Conservation (phyloP, 441 rosid genomes). For the Aquilaria agallochum region DNA sequence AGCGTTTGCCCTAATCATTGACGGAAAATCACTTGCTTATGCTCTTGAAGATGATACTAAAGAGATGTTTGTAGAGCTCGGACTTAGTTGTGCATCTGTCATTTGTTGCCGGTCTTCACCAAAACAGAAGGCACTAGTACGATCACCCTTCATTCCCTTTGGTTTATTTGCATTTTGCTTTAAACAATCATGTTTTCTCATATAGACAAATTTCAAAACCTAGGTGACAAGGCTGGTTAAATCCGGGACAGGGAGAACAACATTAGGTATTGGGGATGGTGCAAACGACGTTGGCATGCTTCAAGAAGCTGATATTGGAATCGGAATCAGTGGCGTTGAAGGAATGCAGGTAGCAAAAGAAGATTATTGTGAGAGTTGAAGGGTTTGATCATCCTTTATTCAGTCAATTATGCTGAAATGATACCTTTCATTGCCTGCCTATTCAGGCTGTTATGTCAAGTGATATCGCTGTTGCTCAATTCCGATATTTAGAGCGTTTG, state of each 20-base stretch:
- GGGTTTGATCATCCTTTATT: constrained; percentile 2
- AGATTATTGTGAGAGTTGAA: constrained; percentile 4
- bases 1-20: constrained; percentile 67
- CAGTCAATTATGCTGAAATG: constrained; percentile 5
- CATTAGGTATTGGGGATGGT: constrained; percentile 74
- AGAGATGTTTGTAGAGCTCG: constrained; percentile 49
- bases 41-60: constrained; percentile 59
- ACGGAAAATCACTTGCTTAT: constrained; percentile 68
- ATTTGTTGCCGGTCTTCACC: constrained; percentile 83
- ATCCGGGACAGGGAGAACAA: constrained; percentile 51
- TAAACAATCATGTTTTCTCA: constrained; percentile 10
- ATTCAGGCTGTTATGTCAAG: constrained; percentile 79
- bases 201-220: constrained; percentile 13
- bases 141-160: constrained; percentile 12
- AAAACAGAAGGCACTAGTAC: constrained; percentile 74
- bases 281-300: constrained; percentile 87
- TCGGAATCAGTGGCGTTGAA: constrained; percentile 87
- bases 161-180: constrained; percentile 4
- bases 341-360: constrained; percentile 52
- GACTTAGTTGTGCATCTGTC: constrained; percentile 65
- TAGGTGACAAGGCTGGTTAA: constrained; percentile 69
- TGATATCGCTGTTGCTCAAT: constrained; percentile 71
- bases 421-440: constrained; percentile 3
- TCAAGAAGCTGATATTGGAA: constrained; percentile 78
- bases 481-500: constrained; percentile 60